phyloP scores from a whole-genome alignment of 148 eudicot genomes.

The Cornus suecica region DNA sequence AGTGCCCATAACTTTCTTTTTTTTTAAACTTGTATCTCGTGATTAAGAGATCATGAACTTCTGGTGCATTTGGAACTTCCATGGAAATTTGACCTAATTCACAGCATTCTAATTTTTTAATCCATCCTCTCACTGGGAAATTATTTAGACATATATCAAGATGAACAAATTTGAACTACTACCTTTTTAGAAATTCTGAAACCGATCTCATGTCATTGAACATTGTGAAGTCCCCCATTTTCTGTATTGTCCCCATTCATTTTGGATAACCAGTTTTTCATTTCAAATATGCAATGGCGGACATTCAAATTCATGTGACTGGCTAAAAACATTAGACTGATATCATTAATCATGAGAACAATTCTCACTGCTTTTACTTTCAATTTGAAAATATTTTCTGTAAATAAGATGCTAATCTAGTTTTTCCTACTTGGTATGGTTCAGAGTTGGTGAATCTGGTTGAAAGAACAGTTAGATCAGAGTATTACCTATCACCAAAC shows the following conservation, averaged over 20 bases:
- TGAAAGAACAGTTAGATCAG: constrained; percentile 43
- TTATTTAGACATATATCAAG: not conserved
- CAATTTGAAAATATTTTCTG: not conserved
- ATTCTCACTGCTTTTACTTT: not conserved
- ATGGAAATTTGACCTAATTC: not conserved
- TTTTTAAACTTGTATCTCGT: not conserved
- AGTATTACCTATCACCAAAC: constrained; percentile 39
- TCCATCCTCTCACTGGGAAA: not conserved
- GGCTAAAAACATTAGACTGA: not conserved
- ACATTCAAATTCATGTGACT: not conserved
- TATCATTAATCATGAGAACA: not conserved
- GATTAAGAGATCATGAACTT: not conserved
- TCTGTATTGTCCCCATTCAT: too few species aligned
- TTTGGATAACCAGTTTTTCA: not conserved
- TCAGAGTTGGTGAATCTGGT: constrained; percentile 62
- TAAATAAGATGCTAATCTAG: not conserved
- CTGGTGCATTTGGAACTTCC: not conserved
- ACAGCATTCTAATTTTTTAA: not conserved
- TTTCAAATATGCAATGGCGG: not conserved
- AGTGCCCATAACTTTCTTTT: not conserved
- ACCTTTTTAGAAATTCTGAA: not conserved
- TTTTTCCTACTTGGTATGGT: not conserved
- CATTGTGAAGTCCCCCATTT: not conserved
- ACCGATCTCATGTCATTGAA: not conserved
- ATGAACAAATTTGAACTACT: not conserved